phyloP scores from a whole-genome alignment of 306 rosid genomes.

The Quercus suber region DNA sequence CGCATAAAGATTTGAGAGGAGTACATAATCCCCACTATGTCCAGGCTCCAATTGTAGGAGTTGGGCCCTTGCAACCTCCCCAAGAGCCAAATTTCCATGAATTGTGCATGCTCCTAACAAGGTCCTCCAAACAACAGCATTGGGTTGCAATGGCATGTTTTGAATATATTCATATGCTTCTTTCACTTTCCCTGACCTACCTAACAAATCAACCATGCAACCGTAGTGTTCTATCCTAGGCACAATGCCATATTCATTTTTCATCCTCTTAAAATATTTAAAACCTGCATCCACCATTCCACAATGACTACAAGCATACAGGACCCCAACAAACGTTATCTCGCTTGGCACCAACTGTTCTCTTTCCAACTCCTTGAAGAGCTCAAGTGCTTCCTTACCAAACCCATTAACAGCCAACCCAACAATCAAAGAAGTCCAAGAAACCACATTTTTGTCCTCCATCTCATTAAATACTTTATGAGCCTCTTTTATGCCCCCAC shows the following conservation, averaged over 20 bases:
- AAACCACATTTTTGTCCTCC: slow-evolving; percentile 36
- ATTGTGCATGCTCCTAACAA: slow-evolving; percentile 52
- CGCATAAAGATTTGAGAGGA: slow-evolving; percentile 58
- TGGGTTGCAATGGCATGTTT: slow-evolving; percentile 49
- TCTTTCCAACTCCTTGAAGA: slow-evolving; percentile 46
- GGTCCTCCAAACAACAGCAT: slow-evolving; percentile 58
- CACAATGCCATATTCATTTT: slow-evolving; percentile 38
- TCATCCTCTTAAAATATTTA: slow-evolving; percentile 44
- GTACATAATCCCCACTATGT: slow-evolving; percentile 58
- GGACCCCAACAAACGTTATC: slow-evolving; percentile 55
- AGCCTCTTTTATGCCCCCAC: slow-evolving; percentile 48
- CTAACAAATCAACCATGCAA: slow-evolving; percentile 57
- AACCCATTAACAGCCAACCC: slow-evolving; percentile 68
- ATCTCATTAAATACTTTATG: slow-evolving; percentile 36
- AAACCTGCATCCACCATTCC: slow-evolving; percentile 60
- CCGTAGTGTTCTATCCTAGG: slow-evolving; percentile 59
- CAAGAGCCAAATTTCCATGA: slow-evolving; percentile 44
- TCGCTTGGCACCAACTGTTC: slow-evolving; percentile 37
- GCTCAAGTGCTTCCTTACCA: slow-evolving; percentile 50
- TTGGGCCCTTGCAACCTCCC: slow-evolving; percentile 49
- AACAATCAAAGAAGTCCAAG: slow-evolving; percentile 54
- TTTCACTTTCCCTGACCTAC: slow-evolving; percentile 57
- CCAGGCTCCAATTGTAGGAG: slow-evolving; percentile 45
- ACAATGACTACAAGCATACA: slow-evolving; percentile 66
- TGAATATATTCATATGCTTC: slow-evolving; percentile 49